phyloP scores from a whole-genome alignment of 2,329 filamentous ascomycete species.

The Xylaria multiplex region DNA sequence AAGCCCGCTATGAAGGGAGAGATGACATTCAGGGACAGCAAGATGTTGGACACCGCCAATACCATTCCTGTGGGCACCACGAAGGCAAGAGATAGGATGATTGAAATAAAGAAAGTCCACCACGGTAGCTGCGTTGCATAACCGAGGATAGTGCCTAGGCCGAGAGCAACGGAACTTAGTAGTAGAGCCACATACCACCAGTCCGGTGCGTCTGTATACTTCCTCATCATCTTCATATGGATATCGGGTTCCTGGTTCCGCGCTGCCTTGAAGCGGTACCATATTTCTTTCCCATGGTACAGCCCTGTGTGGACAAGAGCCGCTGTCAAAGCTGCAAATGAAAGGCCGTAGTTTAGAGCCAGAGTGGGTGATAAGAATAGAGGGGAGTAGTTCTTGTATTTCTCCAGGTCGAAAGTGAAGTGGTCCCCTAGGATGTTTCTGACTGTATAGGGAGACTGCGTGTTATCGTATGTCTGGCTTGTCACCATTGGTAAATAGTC shows the following conservation, averaged over 20 bases:
- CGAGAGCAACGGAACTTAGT: constrained; percentile 58
- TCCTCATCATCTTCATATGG: constrained; percentile 63
- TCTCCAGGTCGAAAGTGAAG: constrained; percentile 60
- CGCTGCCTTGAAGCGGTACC: constrained; percentile 57
- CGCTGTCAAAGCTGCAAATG: constrained; percentile 63
- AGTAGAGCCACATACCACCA: constrained; percentile 64
- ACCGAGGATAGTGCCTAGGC: constrained; percentile 56
- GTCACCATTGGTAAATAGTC: constrained; percentile 67
- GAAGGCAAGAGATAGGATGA: constrained; percentile 58
- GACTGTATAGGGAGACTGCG: constrained; percentile 61
- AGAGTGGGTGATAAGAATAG: constrained; percentile 62
- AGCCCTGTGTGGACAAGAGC: constrained; percentile 53
- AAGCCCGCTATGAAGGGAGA: constrained; percentile 67
- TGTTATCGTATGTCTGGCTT: constrained; percentile 67
- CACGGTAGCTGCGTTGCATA: constrained; percentile 62
- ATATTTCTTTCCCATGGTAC: constrained; percentile 56
- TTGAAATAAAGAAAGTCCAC: constrained; percentile 63
- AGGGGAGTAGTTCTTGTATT: constrained; percentile 65
- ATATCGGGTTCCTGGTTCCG: constrained; percentile 61
- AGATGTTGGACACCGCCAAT: constrained; percentile 62
- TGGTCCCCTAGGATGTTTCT: constrained; percentile 60
- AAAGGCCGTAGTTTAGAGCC: constrained; percentile 59
- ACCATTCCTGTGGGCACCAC: constrained; percentile 60
- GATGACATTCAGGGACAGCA: constrained; percentile 62
- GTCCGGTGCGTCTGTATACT: constrained; percentile 61